Evolutionary conservation across 768 basidiomycete genomes (phyloP).

Genomic region (Tulasnella sp.): DNA sequence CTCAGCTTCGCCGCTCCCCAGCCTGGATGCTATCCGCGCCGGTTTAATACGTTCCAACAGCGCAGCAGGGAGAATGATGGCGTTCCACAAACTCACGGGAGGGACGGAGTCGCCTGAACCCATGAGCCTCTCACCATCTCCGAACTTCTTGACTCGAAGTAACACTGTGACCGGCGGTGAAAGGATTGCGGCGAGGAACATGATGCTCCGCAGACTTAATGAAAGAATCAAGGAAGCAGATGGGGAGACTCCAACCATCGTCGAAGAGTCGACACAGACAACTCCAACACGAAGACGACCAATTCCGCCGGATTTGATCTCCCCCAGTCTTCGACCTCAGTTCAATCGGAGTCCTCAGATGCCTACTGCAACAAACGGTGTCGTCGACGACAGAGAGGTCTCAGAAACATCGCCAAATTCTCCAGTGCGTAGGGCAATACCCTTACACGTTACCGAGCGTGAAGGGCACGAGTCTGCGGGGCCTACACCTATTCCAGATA

Average conservation of each 20-base stretch:
- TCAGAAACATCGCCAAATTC: constrained; percentile 34
- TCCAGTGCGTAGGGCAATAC: constrained; percentile 31
- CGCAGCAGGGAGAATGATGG: constrained; percentile 70
- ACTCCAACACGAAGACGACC: constrained; percentile 25
- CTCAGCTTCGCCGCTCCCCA: constrained; percentile 26
- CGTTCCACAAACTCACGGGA: constrained; percentile 82
- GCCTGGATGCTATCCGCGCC: constrained; percentile 51
- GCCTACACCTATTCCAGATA: constrained; percentile 18
- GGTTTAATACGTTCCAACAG: constrained; percentile 83
- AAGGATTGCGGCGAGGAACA: constrained; percentile 49
- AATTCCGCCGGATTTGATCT: constrained; percentile 15
- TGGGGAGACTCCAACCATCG: constrained; percentile 21
- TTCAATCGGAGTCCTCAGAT: constrained; percentile 30
- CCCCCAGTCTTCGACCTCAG: constrained; percentile 22
- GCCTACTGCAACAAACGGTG: constrained; percentile 29
- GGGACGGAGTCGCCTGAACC: constrained; percentile 53
- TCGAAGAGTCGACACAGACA: constrained; percentile 25
- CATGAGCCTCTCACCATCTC: constrained; percentile 44
- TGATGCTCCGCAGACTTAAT: constrained; percentile 28
- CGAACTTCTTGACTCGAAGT: constrained; percentile 53
- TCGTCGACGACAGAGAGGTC: constrained; percentile 39
- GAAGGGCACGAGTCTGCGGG: constrained; percentile 3
- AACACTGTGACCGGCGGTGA: constrained; percentile 78
- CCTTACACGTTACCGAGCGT: constrained; percentile 8
- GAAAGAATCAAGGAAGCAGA: constrained; percentile 28